These are phyloP conservation scores for Trichoderma citrinoviride DNA, from an alignment of 2,329 filamentous ascomycete genomes.

Conservation along the genomic window DNA sequence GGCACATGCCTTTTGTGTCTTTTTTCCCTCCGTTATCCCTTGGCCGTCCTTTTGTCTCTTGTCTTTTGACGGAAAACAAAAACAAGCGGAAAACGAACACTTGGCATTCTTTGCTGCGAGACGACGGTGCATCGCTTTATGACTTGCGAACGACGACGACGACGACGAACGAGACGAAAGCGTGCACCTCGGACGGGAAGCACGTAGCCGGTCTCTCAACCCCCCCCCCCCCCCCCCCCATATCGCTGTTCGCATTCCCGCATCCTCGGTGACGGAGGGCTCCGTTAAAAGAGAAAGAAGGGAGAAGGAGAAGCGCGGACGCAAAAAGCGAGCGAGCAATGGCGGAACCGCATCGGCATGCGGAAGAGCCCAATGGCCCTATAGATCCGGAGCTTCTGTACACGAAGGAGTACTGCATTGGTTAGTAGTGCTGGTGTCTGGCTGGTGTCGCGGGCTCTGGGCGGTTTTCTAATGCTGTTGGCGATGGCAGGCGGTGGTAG, in stretches of 20 bases:
- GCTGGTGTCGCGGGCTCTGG: not conserved
- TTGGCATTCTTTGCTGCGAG: not conserved
- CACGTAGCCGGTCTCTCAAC: too few species aligned
- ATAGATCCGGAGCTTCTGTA: slow-evolving; percentile 86
- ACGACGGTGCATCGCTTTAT: slow-evolving; percentile 2
- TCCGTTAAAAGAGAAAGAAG: not conserved
- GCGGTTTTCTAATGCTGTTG: slow-evolving; percentile 23
- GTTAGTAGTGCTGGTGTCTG: slow-evolving; percentile 44
- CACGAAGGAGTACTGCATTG: slow-evolving; percentile 88
- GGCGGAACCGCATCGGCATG: slow-evolving; percentile 48
- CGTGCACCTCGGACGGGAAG: too few species aligned
- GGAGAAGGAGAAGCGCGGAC: not conserved
- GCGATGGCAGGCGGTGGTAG: slow-evolving; percentile 74
- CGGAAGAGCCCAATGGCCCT: slow-evolving; percentile 49
- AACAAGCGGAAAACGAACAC: not conserved
- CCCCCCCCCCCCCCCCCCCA: too few species aligned
- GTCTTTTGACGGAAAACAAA: too few species aligned
- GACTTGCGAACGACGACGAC: slow-evolving; percentile 1
- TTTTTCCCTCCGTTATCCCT: not conserved
- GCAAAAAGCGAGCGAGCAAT: slow-evolving; percentile 32
- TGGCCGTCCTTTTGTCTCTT: too few species aligned
- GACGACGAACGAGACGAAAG: not conserved
- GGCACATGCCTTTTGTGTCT: not conserved
- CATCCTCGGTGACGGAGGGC: not conserved
- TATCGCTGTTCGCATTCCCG: slow-evolving; percentile 1